These are phyloP conservation scores for Kurtzmaniella fragi DNA, from an alignment of 805 yeast species.

Conservation along the genomic window DNA sequence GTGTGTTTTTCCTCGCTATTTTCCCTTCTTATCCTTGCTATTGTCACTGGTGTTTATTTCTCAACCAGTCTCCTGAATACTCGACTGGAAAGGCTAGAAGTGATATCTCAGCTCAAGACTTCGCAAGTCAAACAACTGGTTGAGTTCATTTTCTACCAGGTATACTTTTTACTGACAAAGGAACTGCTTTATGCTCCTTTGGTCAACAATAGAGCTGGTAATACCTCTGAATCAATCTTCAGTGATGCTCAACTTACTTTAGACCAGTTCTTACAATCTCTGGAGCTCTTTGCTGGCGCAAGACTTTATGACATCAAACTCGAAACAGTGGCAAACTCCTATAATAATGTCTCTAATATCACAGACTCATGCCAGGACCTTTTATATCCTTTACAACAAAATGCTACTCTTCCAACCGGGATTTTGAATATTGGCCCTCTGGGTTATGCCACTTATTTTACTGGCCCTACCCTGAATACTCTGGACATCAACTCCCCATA, in stretches of 20 bases:
- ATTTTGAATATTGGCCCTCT: slow-evolving; percentile 26
- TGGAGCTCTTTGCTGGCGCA: slow-evolving; percentile 59
- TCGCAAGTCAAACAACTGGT: slow-evolving; percentile 72
- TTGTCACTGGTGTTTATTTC: slow-evolving; percentile 71
- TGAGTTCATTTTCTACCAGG: slow-evolving; percentile 60
- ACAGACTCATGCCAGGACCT: slow-evolving; percentile 25
- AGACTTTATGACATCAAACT: slow-evolving; percentile 61
- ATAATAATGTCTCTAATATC: slow-evolving; percentile 22
- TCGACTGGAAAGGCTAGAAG: slow-evolving; percentile 66
- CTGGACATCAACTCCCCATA: slow-evolving; percentile 29
- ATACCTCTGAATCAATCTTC: slow-evolving; percentile 44
- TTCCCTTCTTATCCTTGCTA: slow-evolving; percentile 67
- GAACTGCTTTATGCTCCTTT: slow-evolving; percentile 59
- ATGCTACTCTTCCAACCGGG: slow-evolving; percentile 40
- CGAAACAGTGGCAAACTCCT: slow-evolving; percentile 36
- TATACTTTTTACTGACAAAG: slow-evolving; percentile 57
- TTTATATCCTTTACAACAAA: slow-evolving; percentile 48
- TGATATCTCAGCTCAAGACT: slow-evolving; percentile 76
- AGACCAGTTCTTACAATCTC: slow-evolving; percentile 59
- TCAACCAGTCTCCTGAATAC: slow-evolving; percentile 54
- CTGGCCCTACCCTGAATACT: slow-evolving; percentile 59
- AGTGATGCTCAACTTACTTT: slow-evolving; percentile 41
- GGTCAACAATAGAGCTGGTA: slow-evolving; percentile 66
- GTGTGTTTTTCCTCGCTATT: slow-evolving; percentile 66
- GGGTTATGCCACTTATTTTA: slow-evolving; percentile 27